phyloP scores from a whole-genome alignment of 2,329 filamentous ascomycete genomes.

The Tolypocladium tundrense region DNA sequence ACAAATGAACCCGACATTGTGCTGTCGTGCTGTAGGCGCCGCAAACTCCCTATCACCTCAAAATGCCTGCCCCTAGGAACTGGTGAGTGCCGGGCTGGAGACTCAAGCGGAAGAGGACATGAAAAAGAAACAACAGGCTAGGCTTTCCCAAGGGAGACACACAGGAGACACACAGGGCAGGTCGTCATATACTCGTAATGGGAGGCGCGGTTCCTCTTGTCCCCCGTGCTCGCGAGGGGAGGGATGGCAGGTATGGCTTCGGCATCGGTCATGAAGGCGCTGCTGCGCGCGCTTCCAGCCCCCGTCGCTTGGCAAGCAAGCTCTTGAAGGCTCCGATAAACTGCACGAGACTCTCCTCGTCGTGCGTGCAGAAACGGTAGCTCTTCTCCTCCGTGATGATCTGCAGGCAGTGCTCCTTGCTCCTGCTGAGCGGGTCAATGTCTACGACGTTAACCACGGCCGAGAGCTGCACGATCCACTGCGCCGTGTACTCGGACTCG shows the following conservation, averaged over 20 bases:
- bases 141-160: background rate
- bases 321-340: slow-evolving; percentile 91
- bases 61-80: background rate
- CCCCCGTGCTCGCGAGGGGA: background rate
- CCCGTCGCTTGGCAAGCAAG: slow-evolving; percentile 59
- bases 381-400: slow-evolving; percentile 89
- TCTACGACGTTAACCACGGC: slow-evolving; percentile 85
- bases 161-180: background rate
- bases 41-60: background rate
- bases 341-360: slow-evolving; percentile 73
- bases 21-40: background rate
- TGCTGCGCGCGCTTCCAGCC: slow-evolving; percentile 42
- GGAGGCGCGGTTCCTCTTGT: background rate
- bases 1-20: background rate
- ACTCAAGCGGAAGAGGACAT: background rate
- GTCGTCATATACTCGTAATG: background rate
- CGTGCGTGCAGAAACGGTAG: slow-evolving; percentile 63
- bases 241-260: background rate
- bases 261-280: slow-evolving; percentile 7
- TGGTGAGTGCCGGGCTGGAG: background rate
- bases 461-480: slow-evolving; percentile 69
- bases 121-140: background rate
- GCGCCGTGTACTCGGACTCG: slow-evolving; percentile 78
- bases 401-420: slow-evolving; percentile 80
- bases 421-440: slow-evolving; percentile 76